Conservation (phyloP, 176 grass and related monocot genomes). For the Dendrocalamus sinicus region DNA sequence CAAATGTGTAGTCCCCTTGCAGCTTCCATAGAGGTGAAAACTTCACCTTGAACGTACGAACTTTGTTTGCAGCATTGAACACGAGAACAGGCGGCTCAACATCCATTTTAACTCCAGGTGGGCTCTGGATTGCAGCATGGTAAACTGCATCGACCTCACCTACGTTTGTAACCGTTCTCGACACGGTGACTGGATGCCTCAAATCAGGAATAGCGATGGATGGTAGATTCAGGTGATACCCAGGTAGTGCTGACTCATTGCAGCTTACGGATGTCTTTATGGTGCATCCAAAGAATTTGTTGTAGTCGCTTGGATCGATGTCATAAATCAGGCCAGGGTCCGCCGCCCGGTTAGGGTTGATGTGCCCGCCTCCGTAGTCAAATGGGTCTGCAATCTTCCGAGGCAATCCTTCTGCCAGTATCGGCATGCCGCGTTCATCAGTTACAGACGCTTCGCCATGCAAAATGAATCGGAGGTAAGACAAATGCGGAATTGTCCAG, state of each 20-base stretch:
- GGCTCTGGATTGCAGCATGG: background rate
- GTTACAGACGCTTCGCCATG: slow-evolving; percentile 25
- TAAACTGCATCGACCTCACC: slow-evolving; percentile 34
- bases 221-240: slow-evolving; percentile 35
- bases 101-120: no score
- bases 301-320: slow-evolving; percentile 37
- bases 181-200: background rate
- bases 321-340: slow-evolving; percentile 42
- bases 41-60: slow-evolving; percentile 32
- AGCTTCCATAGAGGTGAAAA: slow-evolving; percentile 40
- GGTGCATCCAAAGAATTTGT: slow-evolving; percentile 27
- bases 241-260: background rate
- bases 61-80: slow-evolving; percentile 10
- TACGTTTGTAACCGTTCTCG: slow-evolving; percentile 36
- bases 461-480: background rate
- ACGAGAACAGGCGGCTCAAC: no score
- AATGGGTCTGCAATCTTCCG: no score
- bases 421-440: background rate
- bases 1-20: slow-evolving; percentile 49
- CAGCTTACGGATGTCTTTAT: background rate
- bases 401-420: no score
- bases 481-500: background rate
- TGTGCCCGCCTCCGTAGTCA: no score
- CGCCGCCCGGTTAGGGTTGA: background rate
- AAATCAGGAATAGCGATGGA: slow-evolving; percentile 38